Evolutionary conservation across 352 stramenopile species (phyloP), one percentile per base, ranked within the genome.

Genomic region (Peronospora farinosa): DNA sequence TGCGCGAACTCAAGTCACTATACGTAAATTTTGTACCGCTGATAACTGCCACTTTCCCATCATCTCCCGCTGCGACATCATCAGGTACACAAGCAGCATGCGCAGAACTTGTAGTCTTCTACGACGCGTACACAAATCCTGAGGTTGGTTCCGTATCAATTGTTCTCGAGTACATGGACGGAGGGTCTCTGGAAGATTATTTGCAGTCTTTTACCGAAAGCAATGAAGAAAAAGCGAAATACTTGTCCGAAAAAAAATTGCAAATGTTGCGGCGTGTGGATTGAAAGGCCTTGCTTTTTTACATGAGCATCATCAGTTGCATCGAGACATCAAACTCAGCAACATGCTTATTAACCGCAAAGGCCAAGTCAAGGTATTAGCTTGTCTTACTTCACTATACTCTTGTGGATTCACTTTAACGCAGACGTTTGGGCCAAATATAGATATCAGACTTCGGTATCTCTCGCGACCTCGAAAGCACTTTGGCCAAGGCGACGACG

Each of bases 161-260:
- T 40, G 78, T 97, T n/a, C 64, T 97, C 16, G 92, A 97, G 65
- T 97, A 96, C 60, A 97, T 97, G 90, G 79, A 96, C 47, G 86
- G 78, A 8, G 92, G 92, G 0, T 96, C 86, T 7, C 65, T 97
- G 1, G 81, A 97, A 64, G 73, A 88, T 30, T 71, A 69, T 21
- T 58, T 88, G 57, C 70, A 82, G 28, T 63, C 73, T 36, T 57
- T 43, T 2, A 59, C 17, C n/a, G 43, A 54, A 46, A n/a, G 39
- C 8, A 27, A 21, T 7, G 42, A 52, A 10, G 40, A 12, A 5
- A 54, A 68, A 17, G 46, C 43, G n/a, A 51, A 48, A 6, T 60
- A 67, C 15, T 47, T 72, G 5, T n/a, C 74, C 0, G 90, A 97
- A 57, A 62, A 2, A 76, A 86, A 40, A 69, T 97, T 11, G 86